Conservation (phyloP, 2,329 filamentous ascomycete species). For the Cytospora paraplurivora region DNA sequence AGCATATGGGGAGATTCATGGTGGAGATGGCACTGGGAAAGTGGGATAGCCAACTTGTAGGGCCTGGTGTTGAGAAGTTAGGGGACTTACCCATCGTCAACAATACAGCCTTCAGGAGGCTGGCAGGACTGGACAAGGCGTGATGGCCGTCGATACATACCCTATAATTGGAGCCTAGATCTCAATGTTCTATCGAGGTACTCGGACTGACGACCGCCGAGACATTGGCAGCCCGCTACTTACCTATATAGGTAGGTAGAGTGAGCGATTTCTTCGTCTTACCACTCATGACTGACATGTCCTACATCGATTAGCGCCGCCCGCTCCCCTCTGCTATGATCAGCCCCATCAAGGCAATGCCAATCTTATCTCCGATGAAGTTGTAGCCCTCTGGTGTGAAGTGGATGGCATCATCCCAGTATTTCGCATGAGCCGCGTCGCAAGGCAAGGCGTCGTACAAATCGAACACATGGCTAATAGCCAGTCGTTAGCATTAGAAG, state of each 20-base stretch:
- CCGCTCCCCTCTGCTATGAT: slow-evolving; percentile 7
- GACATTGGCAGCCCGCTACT: background rate
- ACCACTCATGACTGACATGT: background rate
- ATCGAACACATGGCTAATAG: slow-evolving; percentile 59
- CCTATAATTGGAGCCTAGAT: no score
- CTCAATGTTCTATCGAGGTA: no score
- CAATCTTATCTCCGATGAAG: slow-evolving; percentile 38
- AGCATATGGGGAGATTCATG: slow-evolving; percentile 47
- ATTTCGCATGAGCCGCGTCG: slow-evolving; percentile 44
- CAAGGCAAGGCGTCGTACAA: slow-evolving; percentile 58
- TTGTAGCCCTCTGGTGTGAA: slow-evolving; percentile 58
- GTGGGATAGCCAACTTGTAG: slow-evolving; percentile 35
- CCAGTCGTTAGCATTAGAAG: background rate
- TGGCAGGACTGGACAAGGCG: slow-evolving; percentile 35
- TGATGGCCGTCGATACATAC: background rate
- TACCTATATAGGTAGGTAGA: no score
- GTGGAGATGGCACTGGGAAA: slow-evolving; percentile 49
- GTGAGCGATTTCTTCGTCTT: background rate
- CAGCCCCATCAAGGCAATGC: slow-evolving; percentile 16
- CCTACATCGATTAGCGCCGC: background rate
- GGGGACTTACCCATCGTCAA: slow-evolving; percentile 41
- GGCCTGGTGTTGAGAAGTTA: slow-evolving; percentile 38
- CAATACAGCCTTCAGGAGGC: slow-evolving; percentile 40
- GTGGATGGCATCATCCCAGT: slow-evolving; percentile 64
- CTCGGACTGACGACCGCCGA: background rate